Evolutionary conservation across 2,329 filamentous ascomycete species (phyloP), one percentile per base, ranked within the genome.

Genomic region (Fusarium multiceps): DNA sequence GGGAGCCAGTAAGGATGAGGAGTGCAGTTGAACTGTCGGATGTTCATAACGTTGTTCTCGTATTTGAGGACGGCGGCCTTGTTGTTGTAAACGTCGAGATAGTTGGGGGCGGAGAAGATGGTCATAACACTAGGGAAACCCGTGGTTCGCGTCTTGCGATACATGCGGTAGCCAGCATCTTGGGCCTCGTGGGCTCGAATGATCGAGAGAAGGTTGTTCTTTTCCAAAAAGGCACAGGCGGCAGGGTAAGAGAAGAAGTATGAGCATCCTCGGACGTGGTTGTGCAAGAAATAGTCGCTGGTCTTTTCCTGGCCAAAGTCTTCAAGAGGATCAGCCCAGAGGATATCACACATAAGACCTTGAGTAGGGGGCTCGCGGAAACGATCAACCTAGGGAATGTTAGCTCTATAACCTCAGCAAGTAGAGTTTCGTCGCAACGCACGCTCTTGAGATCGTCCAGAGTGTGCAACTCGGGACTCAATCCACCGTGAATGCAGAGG

Each of bases 21-120:
- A 23, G 96, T 98, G 88, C 95, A 99, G 86, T 99, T 99, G 85
- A 99, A 99, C 82, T 99, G 96, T 63, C 96, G 90, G 78, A 99
- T 99, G 85, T 99, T 99, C 96, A 99, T 99, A 66, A 99, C 96
- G 78, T 99, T 99, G 83, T 99, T 99, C 84, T 99, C 96, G 80
- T 99, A 99, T 84, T 99, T 99, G 76, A 99, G 86, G 42, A 99
- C 96, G 1, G 96, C 96, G 3, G 96, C 96, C 86, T 99, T 99
- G 87, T 99, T 99, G 89, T 99, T 99, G 84, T 99, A 99, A 40
- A 99, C 94, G 77, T 99, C 96, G 69, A 99, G 89, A 79, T 99
- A 99, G 82, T 99, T 99, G 40, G 96, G 96, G 3, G 96, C 96
- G 46, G 95, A 98, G 87, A 99, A 99, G 77, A 99, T 99, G 74